Evolutionary conservation across 768 basidiomycete species (phyloP).

Genomic region (Mycena galericulata): DNA sequence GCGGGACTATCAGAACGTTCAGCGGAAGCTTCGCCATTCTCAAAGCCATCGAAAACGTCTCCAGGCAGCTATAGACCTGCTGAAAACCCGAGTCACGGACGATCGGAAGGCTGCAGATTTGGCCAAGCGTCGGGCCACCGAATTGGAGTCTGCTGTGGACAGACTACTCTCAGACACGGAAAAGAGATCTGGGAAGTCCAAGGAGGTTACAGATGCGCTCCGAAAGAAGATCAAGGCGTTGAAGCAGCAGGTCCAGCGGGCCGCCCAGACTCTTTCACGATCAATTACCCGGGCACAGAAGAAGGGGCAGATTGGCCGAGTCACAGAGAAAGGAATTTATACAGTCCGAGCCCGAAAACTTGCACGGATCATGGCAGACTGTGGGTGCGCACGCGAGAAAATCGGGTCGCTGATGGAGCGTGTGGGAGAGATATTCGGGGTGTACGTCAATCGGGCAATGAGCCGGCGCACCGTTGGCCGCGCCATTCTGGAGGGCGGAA

Average conservation of each 20-base stretch:
- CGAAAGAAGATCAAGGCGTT: not conserved
- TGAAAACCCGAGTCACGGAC: too few species aligned
- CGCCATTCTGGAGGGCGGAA: conserved; percentile 27
- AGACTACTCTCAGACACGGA: not conserved
- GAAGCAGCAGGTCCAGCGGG: not conserved
- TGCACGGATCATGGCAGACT: not conserved
- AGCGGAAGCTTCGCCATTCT: not conserved
- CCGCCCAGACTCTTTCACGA: not conserved
- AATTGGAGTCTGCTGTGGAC: not conserved
- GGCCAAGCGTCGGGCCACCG: not conserved
- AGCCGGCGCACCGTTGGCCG: conserved; percentile 32
- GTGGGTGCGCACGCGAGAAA: not conserved
- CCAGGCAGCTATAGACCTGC: too few species aligned
- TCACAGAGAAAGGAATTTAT: not conserved
- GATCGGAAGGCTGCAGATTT: too few species aligned
- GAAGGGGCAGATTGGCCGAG: not conserved
- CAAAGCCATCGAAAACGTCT: too few species aligned
- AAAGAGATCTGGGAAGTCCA: not conserved
- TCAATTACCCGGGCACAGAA: not conserved
- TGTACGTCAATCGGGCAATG: conserved; percentile 24
- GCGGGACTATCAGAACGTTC: not conserved
- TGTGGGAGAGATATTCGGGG: not conserved
- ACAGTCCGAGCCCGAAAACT: not conserved
- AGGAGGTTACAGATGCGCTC: not conserved
- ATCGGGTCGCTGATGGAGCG: not conserved